Conservation (phyloP, 2,329 filamentous ascomycete genomes). For the Trichoderma arundinaceum region DNA sequence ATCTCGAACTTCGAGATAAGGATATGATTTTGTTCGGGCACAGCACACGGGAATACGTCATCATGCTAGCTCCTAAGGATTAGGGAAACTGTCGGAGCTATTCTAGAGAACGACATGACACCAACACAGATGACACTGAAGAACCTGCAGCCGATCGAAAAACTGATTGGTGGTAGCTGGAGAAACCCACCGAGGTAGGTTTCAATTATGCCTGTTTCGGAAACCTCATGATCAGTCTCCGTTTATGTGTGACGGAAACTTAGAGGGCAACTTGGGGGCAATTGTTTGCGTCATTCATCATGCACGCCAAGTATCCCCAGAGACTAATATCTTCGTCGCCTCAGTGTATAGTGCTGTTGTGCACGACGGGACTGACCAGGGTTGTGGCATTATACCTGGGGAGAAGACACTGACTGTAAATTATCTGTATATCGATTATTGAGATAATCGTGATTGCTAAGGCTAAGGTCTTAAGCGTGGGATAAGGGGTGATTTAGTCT, state of each 20-base stretch:
- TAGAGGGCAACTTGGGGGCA: not conserved
- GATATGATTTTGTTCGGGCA: conserved; percentile 88
- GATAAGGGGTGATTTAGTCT: not conserved
- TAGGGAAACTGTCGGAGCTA: conserved; percentile 37
- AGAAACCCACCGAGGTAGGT: not conserved
- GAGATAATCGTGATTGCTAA: not conserved
- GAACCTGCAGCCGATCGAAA: not conserved
- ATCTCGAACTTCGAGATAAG: conserved; percentile 84
- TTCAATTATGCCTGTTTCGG: not conserved
- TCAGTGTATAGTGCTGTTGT: not conserved
- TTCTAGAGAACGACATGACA: not conserved
- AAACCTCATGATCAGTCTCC: not conserved
- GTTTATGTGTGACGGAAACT: not conserved
- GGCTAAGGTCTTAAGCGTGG: not conserved
- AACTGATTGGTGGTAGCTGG: not conserved
- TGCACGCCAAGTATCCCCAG: too few species aligned
- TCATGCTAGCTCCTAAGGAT: conserved; percentile 73
- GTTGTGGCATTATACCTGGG: too few species aligned
- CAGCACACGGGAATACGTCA: conserved; percentile 91
- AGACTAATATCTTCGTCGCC: not conserved
- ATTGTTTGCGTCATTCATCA: not conserved
- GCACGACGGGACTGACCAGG: too few species aligned
- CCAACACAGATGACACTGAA: not conserved
- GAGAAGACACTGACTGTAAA: too few species aligned
- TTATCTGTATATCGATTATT: too few species aligned